Evolutionary conservation across 768 basidiomycete species (phyloP), one percentile per base, ranked within the genome.

Genomic region (Agaricus sinodeliciosus): DNA sequence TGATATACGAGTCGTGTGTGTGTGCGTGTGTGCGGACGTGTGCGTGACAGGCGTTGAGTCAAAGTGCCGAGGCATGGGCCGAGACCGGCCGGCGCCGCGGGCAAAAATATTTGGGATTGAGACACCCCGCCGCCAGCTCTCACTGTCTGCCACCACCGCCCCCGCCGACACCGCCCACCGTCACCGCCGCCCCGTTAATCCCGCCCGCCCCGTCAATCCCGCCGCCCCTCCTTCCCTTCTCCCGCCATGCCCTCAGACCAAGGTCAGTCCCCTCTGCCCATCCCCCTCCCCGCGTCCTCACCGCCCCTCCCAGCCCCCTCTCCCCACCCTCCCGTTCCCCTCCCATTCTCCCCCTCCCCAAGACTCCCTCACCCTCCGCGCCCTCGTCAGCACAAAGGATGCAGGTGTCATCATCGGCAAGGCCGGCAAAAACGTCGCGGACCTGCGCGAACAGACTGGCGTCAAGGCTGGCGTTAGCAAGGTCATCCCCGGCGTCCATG

Each of bases 391-490:
- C 69, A 95, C 93, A 59, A 96, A 95, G 74, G 94, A 98, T 68
- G 93, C 92, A 50, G 94, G 94, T 60, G 85, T 97, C 64, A 94
- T 96, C 70, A 97, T 97, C 61, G 94, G 95, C 59, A 96, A 92
- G 65, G 94, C 78, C 48, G 96, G 96, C 54, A 92, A 93, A 76
- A 98, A 97, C 65, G 95, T 99, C 64, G 95, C 95, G 58, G 91
- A 94, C 70, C 81, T 99, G 63, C 82, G 96, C 57, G 91, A 95
- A 60, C 86, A 90, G 63, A 95, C 94, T 41, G 93, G 90, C 59
- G 94, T 96, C 73, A 98, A 93, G 72, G 94, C 96, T 57, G 96
- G 96, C 66, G 96, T 99, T 70, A 94, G 88, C 80, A 98, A 96
- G 70, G 95, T 97, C 77, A 93, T 95, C 55, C 84, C 86, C 51